Conservation (phyloP, 1,284 basidiomycete species). For the Golubevia sp. region DNA sequence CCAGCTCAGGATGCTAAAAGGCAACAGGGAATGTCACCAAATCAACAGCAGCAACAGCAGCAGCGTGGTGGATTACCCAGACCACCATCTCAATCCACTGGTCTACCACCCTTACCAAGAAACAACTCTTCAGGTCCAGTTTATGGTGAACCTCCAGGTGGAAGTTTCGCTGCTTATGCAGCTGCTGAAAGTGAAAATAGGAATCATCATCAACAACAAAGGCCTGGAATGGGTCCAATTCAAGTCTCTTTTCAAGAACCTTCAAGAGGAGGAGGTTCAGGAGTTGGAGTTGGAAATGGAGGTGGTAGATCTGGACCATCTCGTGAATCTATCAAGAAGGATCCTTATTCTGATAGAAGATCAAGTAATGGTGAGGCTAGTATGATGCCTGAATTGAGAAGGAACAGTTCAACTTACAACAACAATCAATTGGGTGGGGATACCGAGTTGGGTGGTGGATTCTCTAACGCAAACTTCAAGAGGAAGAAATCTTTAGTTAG, state of each 20-base stretch:
- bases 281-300: too few species aligned
- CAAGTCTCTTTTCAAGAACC: conserved; percentile 45
- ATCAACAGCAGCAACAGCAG: conserved; percentile 1
- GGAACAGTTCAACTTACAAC: conserved; percentile 14
- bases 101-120: conserved; percentile 11
- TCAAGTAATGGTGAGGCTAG: conserved; percentile 14
- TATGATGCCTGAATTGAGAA: conserved; percentile 21
- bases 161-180: not conserved
- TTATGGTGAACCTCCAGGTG: not conserved
- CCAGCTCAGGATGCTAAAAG: not conserved
- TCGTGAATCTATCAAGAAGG: conserved; percentile 35
- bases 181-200: too few species aligned
- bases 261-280: conserved; percentile 14
- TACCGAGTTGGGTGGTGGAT: conserved; percentile 27
- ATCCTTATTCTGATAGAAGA: conserved; percentile 28
- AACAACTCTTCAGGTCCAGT: not conserved
- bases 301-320: conserved; percentile 26
- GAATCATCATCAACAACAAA: not conserved
- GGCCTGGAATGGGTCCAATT: not conserved
- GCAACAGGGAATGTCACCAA: not conserved
- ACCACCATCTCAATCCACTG: not conserved
- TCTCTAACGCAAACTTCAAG: conserved; percentile 58
- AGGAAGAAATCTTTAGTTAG: conserved; percentile 91
- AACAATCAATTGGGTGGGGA: conserved; percentile 19
- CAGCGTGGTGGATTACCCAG: not conserved